Evolutionary conservation across 2,329 filamentous ascomycete genomes (phyloP), one percentile per base, ranked within the genome.

Genomic region (Fusarium torreyae): DNA sequence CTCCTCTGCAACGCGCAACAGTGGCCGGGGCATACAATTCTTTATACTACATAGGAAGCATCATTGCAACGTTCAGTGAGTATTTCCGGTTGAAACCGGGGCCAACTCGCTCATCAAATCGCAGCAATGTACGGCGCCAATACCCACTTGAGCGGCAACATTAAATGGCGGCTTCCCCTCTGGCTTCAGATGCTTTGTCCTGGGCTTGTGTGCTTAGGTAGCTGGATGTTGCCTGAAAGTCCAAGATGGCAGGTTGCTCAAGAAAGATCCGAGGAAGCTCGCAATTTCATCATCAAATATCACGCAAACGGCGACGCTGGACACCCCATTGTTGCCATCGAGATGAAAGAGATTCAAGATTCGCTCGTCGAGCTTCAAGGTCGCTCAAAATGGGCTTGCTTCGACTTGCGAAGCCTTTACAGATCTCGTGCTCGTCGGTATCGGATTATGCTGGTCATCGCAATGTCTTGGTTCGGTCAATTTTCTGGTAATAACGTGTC

Each of bases 141-240:
- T 17, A 31, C 54, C 6, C 64, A 73, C 33, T 1, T 72, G 2
- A 36, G 13, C 2, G 70, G 71, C 8, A 69, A 72, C 40, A 39
- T 64, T 4, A 71, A 71, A 18, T 72, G 70, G 70, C 63, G 70
- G 1, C 55, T 72, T 10, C 70, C 70, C 5, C 49, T 71, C 2
- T 65, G 62, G 65, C 34, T 71, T 1, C 70, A 72, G 49, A 65
- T 68, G 1, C 57, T 72, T 1, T 68, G 62, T 9, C 70, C 70
- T 4, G 68, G 68, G 3, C 3, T 72, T 3, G 68, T 69, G 4
- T 62, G 39, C 34, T 26, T 66, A 7, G 36, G 57, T 10, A 48
- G 83, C 7, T 87, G 83, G 55, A 81, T 88, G 63, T 77, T 90
- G 3, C 88, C 89, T 0, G 89, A 91, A 71, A 88, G 86, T 18